These are phyloP conservation scores for Sphaerulina vaccinii DNA, from an alignment of 2,329 filamentous ascomycete genomes.

Conservation along the genomic window DNA sequence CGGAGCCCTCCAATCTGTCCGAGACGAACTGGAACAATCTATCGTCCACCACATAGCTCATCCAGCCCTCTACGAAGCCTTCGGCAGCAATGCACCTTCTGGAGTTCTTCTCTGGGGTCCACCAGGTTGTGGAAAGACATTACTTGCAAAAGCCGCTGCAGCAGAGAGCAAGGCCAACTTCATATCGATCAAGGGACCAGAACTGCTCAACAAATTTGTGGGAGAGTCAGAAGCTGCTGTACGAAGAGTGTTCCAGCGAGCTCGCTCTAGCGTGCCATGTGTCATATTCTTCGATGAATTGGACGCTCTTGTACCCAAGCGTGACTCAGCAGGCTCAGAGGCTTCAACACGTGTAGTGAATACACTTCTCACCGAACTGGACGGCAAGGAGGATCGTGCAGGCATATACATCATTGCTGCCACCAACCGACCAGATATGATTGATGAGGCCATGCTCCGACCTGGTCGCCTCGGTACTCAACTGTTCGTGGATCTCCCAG, in stretches of 20 bases:
- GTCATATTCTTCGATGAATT: conserved; percentile 98
- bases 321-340: conserved; percentile 75
- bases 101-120: conserved; percentile 96
- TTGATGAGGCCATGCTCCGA: conserved; percentile 90
- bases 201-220: conserved; percentile 95
- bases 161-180: conserved; percentile 96
- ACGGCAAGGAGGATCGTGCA: conserved; percentile 70
- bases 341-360: conserved; percentile 89
- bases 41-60: conserved; percentile 87
- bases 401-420: conserved; percentile 94
- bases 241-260: conserved; percentile 85
- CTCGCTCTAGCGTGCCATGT: conserved; percentile 81
- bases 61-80: conserved; percentile 71
- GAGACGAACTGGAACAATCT: conserved; percentile 76
- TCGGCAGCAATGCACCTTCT: conserved; percentile 77
- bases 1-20: conserved; percentile 76
- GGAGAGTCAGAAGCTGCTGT: conserved; percentile 94
- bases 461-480: conserved; percentile 84
- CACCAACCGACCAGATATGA: conserved; percentile 93
- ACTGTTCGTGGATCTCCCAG: conserved; percentile 87
- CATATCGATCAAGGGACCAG: conserved; percentile 95
- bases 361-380: conserved; percentile 88
- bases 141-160: conserved; percentile 92
- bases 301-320: conserved; percentile 83
- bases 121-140: conserved; percentile 93